Percentiles rank a stretch among this genome's conserved stretches.
These are phyloP conservation scores for Pythium aquatile DNA, from an alignment of 352 stramenopile genomes.

Conservation along the genomic window DNA sequence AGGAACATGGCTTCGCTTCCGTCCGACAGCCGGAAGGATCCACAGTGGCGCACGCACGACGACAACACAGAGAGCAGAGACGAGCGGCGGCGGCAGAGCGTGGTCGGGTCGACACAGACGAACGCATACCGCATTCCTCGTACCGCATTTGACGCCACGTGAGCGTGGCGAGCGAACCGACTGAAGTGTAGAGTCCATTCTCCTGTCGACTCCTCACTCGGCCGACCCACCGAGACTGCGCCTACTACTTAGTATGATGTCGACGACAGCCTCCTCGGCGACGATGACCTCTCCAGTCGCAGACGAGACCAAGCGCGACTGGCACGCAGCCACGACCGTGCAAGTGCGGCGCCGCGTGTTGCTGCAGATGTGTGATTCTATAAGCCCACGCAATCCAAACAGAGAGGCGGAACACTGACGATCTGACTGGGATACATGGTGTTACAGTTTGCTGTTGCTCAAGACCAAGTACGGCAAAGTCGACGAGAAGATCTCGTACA, in stretches of 20 bases:
- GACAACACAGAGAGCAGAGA: conserved; percentile 12
- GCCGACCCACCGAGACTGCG: not conserved
- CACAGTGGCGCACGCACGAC: conserved; percentile 4
- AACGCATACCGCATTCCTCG: not conserved
- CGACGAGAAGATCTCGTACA: conserved; percentile 36
- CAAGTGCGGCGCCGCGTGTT: conserved; percentile 31
- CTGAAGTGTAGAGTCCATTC: not conserved
- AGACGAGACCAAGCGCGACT: conserved; percentile 24
- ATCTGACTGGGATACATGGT: not conserved
- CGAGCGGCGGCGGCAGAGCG: conserved; percentile 3
- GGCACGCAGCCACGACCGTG: conserved; percentile 27
- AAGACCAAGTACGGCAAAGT: conserved; percentile 39
- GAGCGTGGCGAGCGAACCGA: too few species aligned
- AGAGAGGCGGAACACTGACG: not conserved
- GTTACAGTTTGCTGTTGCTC: conserved; percentile 30
- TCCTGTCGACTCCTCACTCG: not conserved
- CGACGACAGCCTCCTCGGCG: conserved; percentile 1
- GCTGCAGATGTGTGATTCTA: conserved; percentile 31
- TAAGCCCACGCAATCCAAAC: not conserved
- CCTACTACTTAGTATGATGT: conserved; percentile 2
- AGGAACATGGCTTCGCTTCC: conserved; percentile 6
- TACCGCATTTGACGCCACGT: too few species aligned
- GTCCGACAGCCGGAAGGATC: not conserved
- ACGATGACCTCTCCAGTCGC: not conserved
- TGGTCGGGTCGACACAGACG: conserved; percentile 2